These are phyloP conservation scores for Saccharata proteae DNA, from an alignment of 2,329 filamentous ascomycete genomes.

Conservation along the genomic window DNA sequence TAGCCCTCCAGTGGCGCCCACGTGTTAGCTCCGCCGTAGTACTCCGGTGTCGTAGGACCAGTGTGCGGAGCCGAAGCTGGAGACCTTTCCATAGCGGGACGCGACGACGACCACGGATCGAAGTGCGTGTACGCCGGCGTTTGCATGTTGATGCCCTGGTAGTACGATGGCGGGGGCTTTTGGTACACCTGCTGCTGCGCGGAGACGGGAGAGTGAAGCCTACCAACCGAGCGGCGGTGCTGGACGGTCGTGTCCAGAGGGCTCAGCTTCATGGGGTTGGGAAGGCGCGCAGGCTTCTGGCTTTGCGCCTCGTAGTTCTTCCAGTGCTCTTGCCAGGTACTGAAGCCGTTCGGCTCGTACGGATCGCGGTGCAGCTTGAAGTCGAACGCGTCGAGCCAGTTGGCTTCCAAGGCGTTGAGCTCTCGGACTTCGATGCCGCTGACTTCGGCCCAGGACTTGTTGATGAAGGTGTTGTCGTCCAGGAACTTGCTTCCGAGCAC, in stretches of 20 bases:
- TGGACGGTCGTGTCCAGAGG: conserved; percentile 55
- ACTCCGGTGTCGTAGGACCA: conserved; percentile 42
- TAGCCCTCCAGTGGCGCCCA: conserved; percentile 36
- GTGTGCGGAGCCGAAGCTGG: conserved; percentile 44
- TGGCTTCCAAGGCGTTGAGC: conserved; percentile 73
- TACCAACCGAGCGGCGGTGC: conserved; percentile 18
- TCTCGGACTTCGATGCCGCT: conserved; percentile 78
- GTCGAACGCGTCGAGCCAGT: conserved; percentile 73
- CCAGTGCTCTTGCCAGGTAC: conserved; percentile 55
- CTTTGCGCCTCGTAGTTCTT: conserved; percentile 47
- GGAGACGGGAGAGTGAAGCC: conserved; percentile 7
- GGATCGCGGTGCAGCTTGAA: conserved; percentile 84
- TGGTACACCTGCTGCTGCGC: conserved; percentile 16
- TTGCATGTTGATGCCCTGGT: too few relatives aligned
- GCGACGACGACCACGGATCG: conserved; percentile 27
- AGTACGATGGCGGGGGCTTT: conserved; percentile 31
- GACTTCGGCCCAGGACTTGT: conserved; percentile 91
- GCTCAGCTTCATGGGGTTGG: conserved; percentile 35
- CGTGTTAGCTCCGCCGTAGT: conserved; percentile 33
- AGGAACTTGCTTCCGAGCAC: conserved; percentile 90
- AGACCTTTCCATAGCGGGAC: conserved; percentile 31
- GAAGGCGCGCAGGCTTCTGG: conserved; percentile 23
- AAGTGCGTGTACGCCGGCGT: conserved; percentile 23
- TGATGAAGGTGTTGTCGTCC: conserved; percentile 96
- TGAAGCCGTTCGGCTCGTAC: conserved; percentile 59